phyloP scores from a whole-genome alignment of 2,329 filamentous ascomycete species.

The Pyrenophora tritici-repentis region DNA sequence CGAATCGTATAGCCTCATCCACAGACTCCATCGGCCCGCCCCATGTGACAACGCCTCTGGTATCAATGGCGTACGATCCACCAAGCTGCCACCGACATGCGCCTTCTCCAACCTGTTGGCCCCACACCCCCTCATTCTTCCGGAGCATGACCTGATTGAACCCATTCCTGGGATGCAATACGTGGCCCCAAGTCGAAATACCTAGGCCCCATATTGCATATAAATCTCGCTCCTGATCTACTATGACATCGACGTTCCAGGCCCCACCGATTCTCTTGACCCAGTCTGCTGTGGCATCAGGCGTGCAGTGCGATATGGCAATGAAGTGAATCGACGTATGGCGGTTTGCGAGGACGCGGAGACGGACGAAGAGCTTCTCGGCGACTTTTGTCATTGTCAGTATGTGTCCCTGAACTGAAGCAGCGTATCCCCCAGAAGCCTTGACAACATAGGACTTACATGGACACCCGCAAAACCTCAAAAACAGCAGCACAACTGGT shows the following conservation, averaged over 20 bases:
- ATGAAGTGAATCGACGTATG: constrained; percentile 60
- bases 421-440: too few species aligned
- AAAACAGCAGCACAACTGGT: constrained; percentile 39
- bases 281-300: constrained; percentile 62
- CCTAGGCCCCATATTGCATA: constrained; percentile 67
- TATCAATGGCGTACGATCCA: constrained; percentile 42
- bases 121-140: constrained; percentile 44
- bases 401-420: not conserved
- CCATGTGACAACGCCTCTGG: constrained; percentile 41
- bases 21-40: constrained; percentile 44
- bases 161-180: constrained; percentile 43
- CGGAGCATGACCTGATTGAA: constrained; percentile 44
- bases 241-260: constrained; percentile 61
- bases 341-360: constrained; percentile 61
- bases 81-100: constrained; percentile 45
- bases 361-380: constrained; percentile 59
- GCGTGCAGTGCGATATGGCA: constrained; percentile 64
- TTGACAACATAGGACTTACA: constrained; percentile 27
- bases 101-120: constrained; percentile 43
- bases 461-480: constrained; percentile 44
- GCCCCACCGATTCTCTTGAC: constrained; percentile 62
- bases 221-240: constrained; percentile 61
- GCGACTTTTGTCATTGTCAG: constrained; percentile 30
- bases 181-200: constrained; percentile 43
- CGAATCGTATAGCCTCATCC: constrained; percentile 38